Percentiles rank a stretch among this genome's conserved stretches.
phyloP scores from a whole-genome alignment of 441 rosid species.

The Adansonia madagascariensis region DNA sequence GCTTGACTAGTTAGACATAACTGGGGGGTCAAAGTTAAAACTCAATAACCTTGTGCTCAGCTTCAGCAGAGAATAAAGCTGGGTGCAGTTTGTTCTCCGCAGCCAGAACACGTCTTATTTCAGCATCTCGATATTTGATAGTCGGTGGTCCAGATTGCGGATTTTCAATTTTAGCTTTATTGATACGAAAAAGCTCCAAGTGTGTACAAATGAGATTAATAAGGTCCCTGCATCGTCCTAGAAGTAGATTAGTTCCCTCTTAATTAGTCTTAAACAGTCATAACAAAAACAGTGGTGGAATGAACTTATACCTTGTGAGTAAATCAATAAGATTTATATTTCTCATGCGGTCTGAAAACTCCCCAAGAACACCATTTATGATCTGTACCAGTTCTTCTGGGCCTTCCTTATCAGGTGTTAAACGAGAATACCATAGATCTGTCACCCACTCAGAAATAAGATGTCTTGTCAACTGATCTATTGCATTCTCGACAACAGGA shows the following conservation, averaged over 20 bases:
- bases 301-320: slow-evolving; percentile 68
- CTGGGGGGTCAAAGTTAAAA: slow-evolving; percentile 22
- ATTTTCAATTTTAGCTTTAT: slow-evolving; percentile 73
- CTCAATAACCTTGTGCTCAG: slow-evolving; percentile 86
- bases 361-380: slow-evolving; percentile 80
- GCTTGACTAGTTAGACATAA: slow-evolving; percentile 4
- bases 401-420: slow-evolving; percentile 87
- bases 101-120: slow-evolving; percentile 69
- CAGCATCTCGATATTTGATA: slow-evolving; percentile 70
- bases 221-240: slow-evolving; percentile 78
- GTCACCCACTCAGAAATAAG: slow-evolving; percentile 91
- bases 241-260: slow-evolving; percentile 42
- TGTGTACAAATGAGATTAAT: slow-evolving; percentile 70
- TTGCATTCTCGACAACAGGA: slow-evolving; percentile 85
- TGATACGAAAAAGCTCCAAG: slow-evolving; percentile 83
- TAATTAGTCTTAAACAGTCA: slow-evolving; percentile 24
- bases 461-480: slow-evolving; percentile 84
- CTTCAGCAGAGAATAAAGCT: slow-evolving; percentile 88
- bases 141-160: slow-evolving; percentile 48
- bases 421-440: slow-evolving; percentile 90
- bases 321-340: slow-evolving; percentile 86
- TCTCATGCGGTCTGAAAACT: slow-evolving; percentile 77
- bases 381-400: slow-evolving; percentile 87
- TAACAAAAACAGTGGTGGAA: slow-evolving; percentile 19
- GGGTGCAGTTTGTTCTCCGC: slow-evolving; percentile 89